These are phyloP conservation scores for Boletus reticuloceps DNA, from an alignment of 768 basidiomycete genomes.

Conservation along the genomic window DNA sequence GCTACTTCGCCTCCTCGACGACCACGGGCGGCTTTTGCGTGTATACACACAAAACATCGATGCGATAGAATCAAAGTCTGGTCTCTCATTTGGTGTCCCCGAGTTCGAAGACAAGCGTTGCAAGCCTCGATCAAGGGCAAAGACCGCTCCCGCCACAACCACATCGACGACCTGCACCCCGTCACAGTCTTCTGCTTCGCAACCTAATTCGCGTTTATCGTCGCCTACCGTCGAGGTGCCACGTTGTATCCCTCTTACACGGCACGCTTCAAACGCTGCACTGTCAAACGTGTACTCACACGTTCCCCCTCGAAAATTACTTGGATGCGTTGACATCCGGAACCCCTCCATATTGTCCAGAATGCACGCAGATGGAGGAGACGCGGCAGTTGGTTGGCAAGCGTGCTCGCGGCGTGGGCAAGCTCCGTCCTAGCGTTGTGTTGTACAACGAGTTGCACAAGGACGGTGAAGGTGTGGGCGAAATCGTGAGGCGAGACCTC, in stretches of 20 bases:
- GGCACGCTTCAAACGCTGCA: slow-evolving; percentile 78
- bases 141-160: slow-evolving; percentile 23
- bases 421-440: slow-evolving; percentile 82
- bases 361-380: slow-evolving; percentile 66
- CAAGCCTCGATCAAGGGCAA: slow-evolving; percentile 50
- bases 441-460: slow-evolving; percentile 88
- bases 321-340: slow-evolving; percentile 60
- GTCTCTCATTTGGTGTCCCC: slow-evolving; percentile 84
- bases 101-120: slow-evolving; percentile 56
- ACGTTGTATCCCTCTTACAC: slow-evolving; percentile 85
- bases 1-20: slow-evolving; percentile 70
- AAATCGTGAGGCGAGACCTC: slow-evolving; percentile 78
- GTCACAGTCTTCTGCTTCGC: slow-evolving; percentile 16
- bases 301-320: slow-evolving; percentile 62
- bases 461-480: slow-evolving; percentile 84
- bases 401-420: slow-evolving; percentile 75
- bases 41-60: slow-evolving; percentile 97
- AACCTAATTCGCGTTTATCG: slow-evolving; percentile 38
- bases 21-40: slow-evolving; percentile 71
- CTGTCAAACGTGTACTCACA: slow-evolving; percentile 78
- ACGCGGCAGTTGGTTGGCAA: slow-evolving; percentile 74
- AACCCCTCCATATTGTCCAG: slow-evolving; percentile 71
- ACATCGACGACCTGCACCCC: slow-evolving; percentile 14
- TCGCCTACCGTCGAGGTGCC: slow-evolving; percentile 61
- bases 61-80: slow-evolving; percentile 82